Percentiles rank a stretch among this genome's conserved stretches.
Evolutionary conservation across 2,329 filamentous ascomycete species (phyloP).

Genomic region (Pezicula radicicola): DNA sequence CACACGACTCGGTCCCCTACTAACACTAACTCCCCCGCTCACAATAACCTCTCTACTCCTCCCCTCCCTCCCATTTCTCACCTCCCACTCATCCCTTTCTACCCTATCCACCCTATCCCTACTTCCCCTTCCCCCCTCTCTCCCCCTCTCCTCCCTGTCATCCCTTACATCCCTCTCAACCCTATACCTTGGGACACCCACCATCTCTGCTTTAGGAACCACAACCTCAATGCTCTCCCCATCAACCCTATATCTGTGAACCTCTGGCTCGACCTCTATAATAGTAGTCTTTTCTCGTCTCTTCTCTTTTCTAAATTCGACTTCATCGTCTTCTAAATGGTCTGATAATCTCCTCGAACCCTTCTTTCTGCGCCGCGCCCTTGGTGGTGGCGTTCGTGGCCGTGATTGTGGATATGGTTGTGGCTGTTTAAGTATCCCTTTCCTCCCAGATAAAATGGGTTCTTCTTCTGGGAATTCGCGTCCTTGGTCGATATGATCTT

Average conservation of each 20-base stretch:
- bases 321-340: neutral
- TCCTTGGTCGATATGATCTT: neutral
- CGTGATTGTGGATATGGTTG: neutral
- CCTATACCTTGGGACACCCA: no score
- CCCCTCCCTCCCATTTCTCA: neutral
- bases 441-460: neutral
- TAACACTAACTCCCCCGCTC: no score
- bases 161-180: no score
- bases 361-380: neutral
- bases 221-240: no score
- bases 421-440: neutral
- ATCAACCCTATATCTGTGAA: no score
- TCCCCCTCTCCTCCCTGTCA: no score
- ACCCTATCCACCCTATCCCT: neutral
- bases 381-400: neutral
- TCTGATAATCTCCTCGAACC: no score
- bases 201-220: no score
- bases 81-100: neutral
- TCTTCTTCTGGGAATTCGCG: neutral
- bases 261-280: no score
- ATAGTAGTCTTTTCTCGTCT: no score
- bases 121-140: neutral
- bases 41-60: neutral
- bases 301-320: neutral
- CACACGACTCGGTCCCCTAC: no score